Evolutionary conservation across 2,329 filamentous ascomycete genomes (phyloP).

Genomic region (Chlorencoelia australis): DNA sequence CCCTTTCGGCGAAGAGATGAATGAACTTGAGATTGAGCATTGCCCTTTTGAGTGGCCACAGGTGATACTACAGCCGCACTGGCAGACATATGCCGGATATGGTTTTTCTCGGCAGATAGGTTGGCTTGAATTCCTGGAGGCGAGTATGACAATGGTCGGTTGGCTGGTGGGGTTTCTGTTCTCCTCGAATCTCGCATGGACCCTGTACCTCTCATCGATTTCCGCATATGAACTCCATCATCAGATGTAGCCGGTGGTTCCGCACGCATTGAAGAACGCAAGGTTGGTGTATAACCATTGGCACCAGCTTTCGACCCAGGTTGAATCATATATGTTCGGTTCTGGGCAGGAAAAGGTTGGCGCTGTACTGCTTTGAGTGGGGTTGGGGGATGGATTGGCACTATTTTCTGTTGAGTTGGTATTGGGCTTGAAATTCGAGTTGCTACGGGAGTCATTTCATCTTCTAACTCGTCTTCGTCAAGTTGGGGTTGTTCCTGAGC

Average conservation of each 20-base stretch:
- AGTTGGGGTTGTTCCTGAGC: slow-evolving; percentile 37
- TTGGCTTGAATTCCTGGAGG: slow-evolving; percentile 10
- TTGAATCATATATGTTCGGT: slow-evolving; percentile 33
- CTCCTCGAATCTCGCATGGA: slow-evolving; percentile 19
- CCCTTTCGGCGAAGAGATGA: slow-evolving; percentile 39
- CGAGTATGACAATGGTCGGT: slow-evolving; percentile 24
- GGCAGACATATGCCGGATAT: slow-evolving; percentile 16
- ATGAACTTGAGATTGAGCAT: slow-evolving; percentile 4
- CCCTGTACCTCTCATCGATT: slow-evolving; percentile 22
- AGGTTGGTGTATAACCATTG: slow-evolving; percentile 20
- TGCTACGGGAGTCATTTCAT: slow-evolving; percentile 28
- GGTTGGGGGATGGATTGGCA: neutral
- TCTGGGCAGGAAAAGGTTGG: slow-evolving; percentile 11
- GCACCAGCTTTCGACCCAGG: slow-evolving; percentile 24
- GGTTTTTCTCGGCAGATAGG: slow-evolving; percentile 14
- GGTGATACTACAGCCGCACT: slow-evolving; percentile 14
- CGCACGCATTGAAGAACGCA: slow-evolving; percentile 40
- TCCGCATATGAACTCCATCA: slow-evolving; percentile 23
- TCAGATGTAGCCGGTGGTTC: slow-evolving; percentile 20
- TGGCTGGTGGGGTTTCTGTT: slow-evolving; percentile 12
- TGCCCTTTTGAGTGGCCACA: slow-evolving; percentile 6
- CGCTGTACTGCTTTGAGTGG: slow-evolving; percentile 17
- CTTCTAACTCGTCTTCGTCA: slow-evolving; percentile 31
- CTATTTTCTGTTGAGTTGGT: neutral
- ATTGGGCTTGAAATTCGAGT: neutral